Base-by-base conservation (phyloP, 2,329 filamentous ascomycete genomes). In the Sporothrix sp. region DNA sequence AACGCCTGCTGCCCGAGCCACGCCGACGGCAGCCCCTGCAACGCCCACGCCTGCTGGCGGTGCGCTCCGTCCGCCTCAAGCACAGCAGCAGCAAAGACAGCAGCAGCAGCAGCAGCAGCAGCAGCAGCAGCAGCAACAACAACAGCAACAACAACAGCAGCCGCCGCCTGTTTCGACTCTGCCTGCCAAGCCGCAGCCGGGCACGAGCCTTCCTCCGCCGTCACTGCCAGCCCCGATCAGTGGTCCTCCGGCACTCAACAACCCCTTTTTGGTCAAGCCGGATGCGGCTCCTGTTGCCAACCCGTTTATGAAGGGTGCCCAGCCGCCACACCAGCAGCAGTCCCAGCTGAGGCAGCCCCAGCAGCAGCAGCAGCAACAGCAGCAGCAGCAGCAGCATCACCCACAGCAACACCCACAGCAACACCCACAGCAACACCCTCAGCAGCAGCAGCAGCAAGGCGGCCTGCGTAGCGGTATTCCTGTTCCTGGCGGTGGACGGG, bases 401-500 rank as follows among this genome's bases (percentile, higher is more conserved):
- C 25, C 42, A 32, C 47, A 42, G 18, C 54, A 54, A n/a, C n/a
- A 56, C 28, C 25, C 42, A 32, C 47, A 42, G 18, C 54, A 54
- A n/a, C n/a, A n/a, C n/a, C 51, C 35, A 8, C 53, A 52, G n/a
- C 53, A 48, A 16, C 51, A 43, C 10, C 54, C 53, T 33, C 48
- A 52, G 23, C 43, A 43, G 14, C 48, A 43, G 8, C 52, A 45
- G n/a, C 53, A 51, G 55, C 51, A 54, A 10, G 36, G 36, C 23
- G 50, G 40, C 20, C 50, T 42, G 10, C 36, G 49, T 27, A 52
- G 58, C 33, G 52, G 54, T 13, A 60, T 58, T 30, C 58, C 57
- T 7, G 51, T 58, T 4, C 58, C 60, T 3, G 54, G 57, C 16
- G 53, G 53, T 45, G 57, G 39, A 51, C 49, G 58, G 5, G 54